A percentile compares a stretch with the other conserved stretches of the same genome.
These are phyloP conservation scores for Fusarium sp. DNA, from an alignment of 2,329 filamentous ascomycete species.

Conservation along the genomic window DNA sequence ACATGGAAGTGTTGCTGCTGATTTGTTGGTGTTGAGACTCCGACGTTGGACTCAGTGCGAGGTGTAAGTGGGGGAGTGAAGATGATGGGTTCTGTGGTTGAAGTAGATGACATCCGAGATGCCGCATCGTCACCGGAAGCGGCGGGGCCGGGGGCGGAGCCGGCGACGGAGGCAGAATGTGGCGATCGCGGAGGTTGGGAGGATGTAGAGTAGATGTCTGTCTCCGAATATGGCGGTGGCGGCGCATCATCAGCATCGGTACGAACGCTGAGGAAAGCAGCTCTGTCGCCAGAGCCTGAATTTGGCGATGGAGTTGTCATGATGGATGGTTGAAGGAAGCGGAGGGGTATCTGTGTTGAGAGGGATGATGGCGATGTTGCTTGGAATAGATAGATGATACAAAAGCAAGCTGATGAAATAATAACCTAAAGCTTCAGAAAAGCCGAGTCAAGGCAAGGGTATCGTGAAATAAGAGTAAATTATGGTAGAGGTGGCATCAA, in stretches of 20 bases:
- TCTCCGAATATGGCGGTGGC: constrained; percentile 72
- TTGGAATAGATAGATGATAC: not conserved
- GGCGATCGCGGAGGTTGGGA: constrained; percentile 46
- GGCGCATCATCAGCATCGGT: constrained; percentile 57
- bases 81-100: constrained; percentile 62
- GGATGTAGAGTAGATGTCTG: constrained; percentile 67
- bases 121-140: constrained; percentile 56
- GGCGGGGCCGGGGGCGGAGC: constrained; percentile 44
- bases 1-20: constrained; percentile 37
- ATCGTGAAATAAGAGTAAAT: not conserved
- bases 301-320: constrained; percentile 38
- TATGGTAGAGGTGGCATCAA: constrained; percentile 7
- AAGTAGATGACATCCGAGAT: constrained; percentile 58
- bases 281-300: constrained; percentile 32
- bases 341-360: not conserved
- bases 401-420: not conserved
- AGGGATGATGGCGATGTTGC: not conserved
- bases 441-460: not conserved
- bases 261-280: constrained; percentile 29
- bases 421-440: not conserved
- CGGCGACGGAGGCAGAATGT: constrained; percentile 43
- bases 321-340: constrained; percentile 16
- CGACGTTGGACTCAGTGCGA: constrained; percentile 48
- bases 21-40: constrained; percentile 27
- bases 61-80: constrained; percentile 69